Conservation (phyloP, 306 rosid species). For the Crataegus laevigata region DNA sequence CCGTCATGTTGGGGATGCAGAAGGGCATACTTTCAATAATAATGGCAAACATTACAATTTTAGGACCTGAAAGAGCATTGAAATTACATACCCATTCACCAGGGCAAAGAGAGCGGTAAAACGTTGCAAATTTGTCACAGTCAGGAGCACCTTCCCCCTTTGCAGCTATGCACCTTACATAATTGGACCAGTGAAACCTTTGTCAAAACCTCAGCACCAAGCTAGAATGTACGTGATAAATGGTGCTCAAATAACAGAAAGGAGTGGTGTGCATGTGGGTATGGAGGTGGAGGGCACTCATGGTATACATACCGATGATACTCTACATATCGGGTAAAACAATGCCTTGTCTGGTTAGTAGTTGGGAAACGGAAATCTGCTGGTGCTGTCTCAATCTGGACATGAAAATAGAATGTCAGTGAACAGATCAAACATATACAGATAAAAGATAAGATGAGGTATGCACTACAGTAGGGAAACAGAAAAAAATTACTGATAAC, state of each 20-base stretch:
- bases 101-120: conserved; percentile 92
- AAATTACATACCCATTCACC: conserved; percentile 88
- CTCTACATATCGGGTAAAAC: conserved; percentile 89
- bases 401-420: conserved; percentile 14
- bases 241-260: not conserved
- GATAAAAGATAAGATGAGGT: not conserved
- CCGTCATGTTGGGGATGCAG: not conserved
- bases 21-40: not conserved
- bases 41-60: not conserved
- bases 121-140: conserved; percentile 81
- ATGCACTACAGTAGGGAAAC: not conserved
- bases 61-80: not conserved
- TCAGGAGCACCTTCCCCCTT: conserved; percentile 86
- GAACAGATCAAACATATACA: not conserved
- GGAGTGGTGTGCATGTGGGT: not conserved
- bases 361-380: conserved; percentile 96
- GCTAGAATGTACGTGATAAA: not conserved
- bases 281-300: not conserved
- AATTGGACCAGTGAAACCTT: conserved; percentile 4
- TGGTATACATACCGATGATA: conserved; percentile 58
- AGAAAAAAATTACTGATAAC: not conserved
- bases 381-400: conserved; percentile 95
- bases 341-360: conserved; percentile 96
- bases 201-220: not conserved
- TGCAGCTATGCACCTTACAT: conserved; percentile 70